These are phyloP conservation scores for Mycena crocata DNA, from an alignment of 768 basidiomycete genomes.

Conservation along the genomic window DNA sequence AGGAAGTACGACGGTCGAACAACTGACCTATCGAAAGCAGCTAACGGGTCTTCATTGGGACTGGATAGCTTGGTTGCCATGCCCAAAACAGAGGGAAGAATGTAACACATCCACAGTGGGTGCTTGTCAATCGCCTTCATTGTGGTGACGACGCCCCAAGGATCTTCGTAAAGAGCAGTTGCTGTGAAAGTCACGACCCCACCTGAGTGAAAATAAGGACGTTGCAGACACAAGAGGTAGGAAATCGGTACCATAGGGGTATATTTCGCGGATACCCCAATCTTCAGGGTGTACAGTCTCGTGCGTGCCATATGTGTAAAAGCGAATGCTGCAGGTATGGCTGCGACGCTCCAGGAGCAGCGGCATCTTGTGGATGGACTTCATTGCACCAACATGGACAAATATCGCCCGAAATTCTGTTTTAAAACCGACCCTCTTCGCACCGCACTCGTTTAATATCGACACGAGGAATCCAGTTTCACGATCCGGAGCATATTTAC, in stretches of 20 bases:
- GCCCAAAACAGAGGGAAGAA: slow-evolving; percentile 74
- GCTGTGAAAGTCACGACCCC: slow-evolving; percentile 81
- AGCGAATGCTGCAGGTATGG: slow-evolving; percentile 61
- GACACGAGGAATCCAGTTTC: slow-evolving; percentile 58
- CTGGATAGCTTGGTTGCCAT: slow-evolving; percentile 58
- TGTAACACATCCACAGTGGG: slow-evolving; percentile 75
- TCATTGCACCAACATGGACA: slow-evolving; percentile 70
- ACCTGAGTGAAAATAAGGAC: slow-evolving; percentile 53
- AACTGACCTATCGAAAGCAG: slow-evolving; percentile 54
- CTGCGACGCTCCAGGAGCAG: slow-evolving; percentile 59
- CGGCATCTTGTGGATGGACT: slow-evolving; percentile 60
- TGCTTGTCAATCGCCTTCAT: slow-evolving; percentile 68
- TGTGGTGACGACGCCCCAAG: slow-evolving; percentile 56
- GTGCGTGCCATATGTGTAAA: slow-evolving; percentile 79
- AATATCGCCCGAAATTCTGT: slow-evolving; percentile 66
- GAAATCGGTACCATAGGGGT: slow-evolving; percentile 67
- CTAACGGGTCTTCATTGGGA: slow-evolving; percentile 53
- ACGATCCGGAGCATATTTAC: slow-evolving; percentile 42
- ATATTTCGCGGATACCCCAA: slow-evolving; percentile 78
- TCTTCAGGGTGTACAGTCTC: slow-evolving; percentile 57
- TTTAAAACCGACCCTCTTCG: slow-evolving; percentile 50
- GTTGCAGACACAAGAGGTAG: background rate
- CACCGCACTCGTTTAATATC: slow-evolving; percentile 58
- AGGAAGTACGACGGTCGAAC: background rate
- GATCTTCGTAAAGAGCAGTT: slow-evolving; percentile 65